phyloP scores from a whole-genome alignment of 306 rosid genomes.

The Cucumis hystrix region DNA sequence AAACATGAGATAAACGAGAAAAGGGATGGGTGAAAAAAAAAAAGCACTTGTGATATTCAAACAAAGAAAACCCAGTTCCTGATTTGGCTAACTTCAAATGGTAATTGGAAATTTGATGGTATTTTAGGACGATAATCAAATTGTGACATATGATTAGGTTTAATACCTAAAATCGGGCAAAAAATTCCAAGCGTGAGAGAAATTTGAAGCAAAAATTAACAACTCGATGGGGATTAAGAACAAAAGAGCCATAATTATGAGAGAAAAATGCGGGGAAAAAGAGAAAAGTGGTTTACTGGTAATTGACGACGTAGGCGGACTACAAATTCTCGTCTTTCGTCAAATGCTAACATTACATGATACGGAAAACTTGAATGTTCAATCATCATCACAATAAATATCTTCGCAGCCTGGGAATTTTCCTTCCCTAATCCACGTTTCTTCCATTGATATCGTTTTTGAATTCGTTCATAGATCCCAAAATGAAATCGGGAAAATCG shows the following conservation, averaged over 20 bases:
- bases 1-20: not conserved
- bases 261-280: not conserved
- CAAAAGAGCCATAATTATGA: not conserved
- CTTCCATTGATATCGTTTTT: not conserved
- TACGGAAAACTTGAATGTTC: not conserved
- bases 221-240: not conserved
- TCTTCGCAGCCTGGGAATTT: not conserved
- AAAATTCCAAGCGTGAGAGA: not conserved
- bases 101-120: not conserved
- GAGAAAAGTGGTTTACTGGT: not conserved
- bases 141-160: not conserved
- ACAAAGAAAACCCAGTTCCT: not conserved
- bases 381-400: not conserved
- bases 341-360: not conserved
- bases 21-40: not conserved
- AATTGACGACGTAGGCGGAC: slow-evolving; percentile 41
- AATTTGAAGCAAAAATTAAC: not conserved
- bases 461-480: too few species aligned
- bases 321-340: slow-evolving; percentile 48
- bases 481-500: too few species aligned
- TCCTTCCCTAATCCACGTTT: not conserved
- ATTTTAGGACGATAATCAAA: not conserved
- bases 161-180: not conserved
- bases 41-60: not conserved
- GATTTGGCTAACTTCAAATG: not conserved